Evolutionary conservation across 1,284 basidiomycete genomes (phyloP).

Genomic region (Rhodotorula mucilaginosa): DNA sequence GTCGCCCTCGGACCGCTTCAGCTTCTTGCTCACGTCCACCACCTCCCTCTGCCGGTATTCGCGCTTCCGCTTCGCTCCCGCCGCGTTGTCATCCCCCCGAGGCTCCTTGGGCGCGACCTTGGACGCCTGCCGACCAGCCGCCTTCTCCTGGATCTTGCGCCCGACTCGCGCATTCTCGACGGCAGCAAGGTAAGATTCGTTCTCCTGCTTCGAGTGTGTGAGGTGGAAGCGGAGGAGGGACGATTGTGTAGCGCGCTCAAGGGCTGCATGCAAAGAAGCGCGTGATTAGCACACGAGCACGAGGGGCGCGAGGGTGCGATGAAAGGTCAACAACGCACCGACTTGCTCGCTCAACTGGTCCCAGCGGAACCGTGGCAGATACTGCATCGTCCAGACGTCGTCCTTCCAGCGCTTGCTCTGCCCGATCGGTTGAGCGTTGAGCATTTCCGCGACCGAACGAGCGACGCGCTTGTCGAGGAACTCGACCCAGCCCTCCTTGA

Average conservation of each 20-base stretch:
- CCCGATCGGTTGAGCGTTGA: constrained; percentile 91
- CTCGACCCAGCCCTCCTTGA: constrained; percentile 97
- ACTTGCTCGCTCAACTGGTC: constrained; percentile 98
- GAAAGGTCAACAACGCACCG: constrained; percentile 60
- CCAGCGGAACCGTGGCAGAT: constrained; percentile 97
- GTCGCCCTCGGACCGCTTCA: constrained; percentile 21
- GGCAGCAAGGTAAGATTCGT: constrained; percentile 88
- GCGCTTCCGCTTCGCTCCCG: constrained; percentile 27
- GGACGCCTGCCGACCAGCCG: constrained; percentile 45
- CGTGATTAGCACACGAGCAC: background rate
- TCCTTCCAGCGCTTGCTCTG: constrained; percentile 89
- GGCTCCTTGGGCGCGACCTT: background rate
- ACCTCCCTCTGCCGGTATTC: constrained; percentile 34
- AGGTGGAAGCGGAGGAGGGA: constrained; percentile 87
- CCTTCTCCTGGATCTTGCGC: constrained; percentile 77
- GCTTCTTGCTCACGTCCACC: constrained; percentile 24
- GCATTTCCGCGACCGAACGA: constrained; percentile 84
- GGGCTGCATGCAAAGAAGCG: constrained; percentile 58
- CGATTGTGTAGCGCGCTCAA: constrained; percentile 84
- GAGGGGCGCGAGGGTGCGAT: background rate
- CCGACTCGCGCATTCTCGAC: constrained; percentile 91
- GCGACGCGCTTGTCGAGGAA: constrained; percentile 91
- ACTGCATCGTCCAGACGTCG: constrained; percentile 99
- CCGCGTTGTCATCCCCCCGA: constrained; percentile 15
- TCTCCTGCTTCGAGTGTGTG: constrained; percentile 80